Percentiles rank a stretch among this genome's conserved stretches.
phyloP scores from a whole-genome alignment of 148 eudicot genomes.

The Heliosperma pusillum region DNA sequence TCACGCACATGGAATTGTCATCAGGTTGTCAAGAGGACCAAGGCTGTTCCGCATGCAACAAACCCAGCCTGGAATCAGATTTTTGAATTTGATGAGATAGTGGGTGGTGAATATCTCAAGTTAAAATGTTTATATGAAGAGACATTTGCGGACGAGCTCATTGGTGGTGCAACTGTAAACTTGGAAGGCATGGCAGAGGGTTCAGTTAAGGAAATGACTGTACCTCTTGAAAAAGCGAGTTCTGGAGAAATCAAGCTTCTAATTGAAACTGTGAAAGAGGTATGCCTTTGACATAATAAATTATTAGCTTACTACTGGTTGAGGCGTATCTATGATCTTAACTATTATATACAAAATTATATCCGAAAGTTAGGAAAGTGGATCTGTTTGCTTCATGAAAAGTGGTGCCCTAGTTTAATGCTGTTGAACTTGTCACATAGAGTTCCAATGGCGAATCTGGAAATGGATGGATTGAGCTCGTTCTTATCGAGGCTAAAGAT shows the following conservation, averaged over 20 bases:
- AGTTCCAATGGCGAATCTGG: slow-evolving; percentile 23
- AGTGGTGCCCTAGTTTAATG: neutral
- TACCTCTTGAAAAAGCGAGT: slow-evolving; percentile 88
- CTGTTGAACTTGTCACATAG: slow-evolving; percentile 15
- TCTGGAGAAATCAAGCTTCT: slow-evolving; percentile 85
- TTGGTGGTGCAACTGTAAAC: slow-evolving; percentile 85
- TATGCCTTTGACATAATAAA: slow-evolving; percentile 23
- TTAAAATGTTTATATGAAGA: slow-evolving; percentile 76
- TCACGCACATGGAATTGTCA: slow-evolving; percentile 1
- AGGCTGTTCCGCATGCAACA: slow-evolving; percentile 36
- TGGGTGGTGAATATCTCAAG: slow-evolving; percentile 85
- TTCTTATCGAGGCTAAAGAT: slow-evolving; percentile 76
- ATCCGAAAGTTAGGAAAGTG: neutral
- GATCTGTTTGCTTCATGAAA: neutral
- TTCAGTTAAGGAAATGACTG: slow-evolving; percentile 56
- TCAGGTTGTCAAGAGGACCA: slow-evolving; percentile 65
- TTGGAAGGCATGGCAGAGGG: slow-evolving; percentile 88
- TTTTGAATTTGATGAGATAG: slow-evolving; percentile 92
- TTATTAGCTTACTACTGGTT: neutral
- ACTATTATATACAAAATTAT: neutral
- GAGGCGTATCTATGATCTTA: neutral
- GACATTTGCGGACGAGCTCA: slow-evolving; percentile 72
- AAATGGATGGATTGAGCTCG: slow-evolving; percentile 65
- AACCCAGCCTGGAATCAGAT: slow-evolving; percentile 80
- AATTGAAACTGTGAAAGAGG: slow-evolving; percentile 70